phyloP scores from a whole-genome alignment of 805 yeast genomes.

The Metschnikowia sp. region DNA sequence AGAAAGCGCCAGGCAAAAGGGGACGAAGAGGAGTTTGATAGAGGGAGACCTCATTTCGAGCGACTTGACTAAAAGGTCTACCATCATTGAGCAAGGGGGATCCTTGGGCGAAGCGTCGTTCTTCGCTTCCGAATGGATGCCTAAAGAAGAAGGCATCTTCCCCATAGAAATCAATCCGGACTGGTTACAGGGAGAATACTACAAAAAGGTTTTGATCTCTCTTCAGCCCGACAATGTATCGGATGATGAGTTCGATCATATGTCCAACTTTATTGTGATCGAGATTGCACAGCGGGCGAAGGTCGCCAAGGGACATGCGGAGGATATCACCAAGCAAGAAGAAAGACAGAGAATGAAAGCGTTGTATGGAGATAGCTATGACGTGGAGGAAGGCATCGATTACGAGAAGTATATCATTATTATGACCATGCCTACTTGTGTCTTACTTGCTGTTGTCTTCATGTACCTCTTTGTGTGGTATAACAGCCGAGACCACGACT shows the following conservation, averaged over 20 bases:
- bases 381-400: conserved; percentile 46
- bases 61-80: conserved; percentile 24
- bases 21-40: conserved; percentile 45
- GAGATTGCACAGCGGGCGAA: conserved; percentile 50
- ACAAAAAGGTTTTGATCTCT: conserved; percentile 58
- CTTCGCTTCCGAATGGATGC: conserved; percentile 69
- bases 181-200: conserved; percentile 57
- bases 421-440: conserved; percentile 65
- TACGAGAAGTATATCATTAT: conserved; percentile 60
- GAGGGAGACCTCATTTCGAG: conserved; percentile 12
- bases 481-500: conserved; percentile 45
- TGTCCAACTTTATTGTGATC: conserved; percentile 41
- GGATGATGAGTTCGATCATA: conserved; percentile 65
- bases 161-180: conserved; percentile 59
- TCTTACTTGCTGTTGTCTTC: conserved; percentile 52
- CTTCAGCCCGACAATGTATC: conserved; percentile 67
- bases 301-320: conserved; percentile 46
- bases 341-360: conserved; percentile 28
- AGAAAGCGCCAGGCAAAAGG: conserved; percentile 54
- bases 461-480: conserved; percentile 63
- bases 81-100: conserved; percentile 39
- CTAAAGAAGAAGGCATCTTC: conserved; percentile 55
- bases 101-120: conserved; percentile 42
- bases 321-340: conserved; percentile 40
- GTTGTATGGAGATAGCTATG: conserved; percentile 32